Conservation (phyloP, 768 basidiomycete species). For the Rossbeevera mucosa region DNA sequence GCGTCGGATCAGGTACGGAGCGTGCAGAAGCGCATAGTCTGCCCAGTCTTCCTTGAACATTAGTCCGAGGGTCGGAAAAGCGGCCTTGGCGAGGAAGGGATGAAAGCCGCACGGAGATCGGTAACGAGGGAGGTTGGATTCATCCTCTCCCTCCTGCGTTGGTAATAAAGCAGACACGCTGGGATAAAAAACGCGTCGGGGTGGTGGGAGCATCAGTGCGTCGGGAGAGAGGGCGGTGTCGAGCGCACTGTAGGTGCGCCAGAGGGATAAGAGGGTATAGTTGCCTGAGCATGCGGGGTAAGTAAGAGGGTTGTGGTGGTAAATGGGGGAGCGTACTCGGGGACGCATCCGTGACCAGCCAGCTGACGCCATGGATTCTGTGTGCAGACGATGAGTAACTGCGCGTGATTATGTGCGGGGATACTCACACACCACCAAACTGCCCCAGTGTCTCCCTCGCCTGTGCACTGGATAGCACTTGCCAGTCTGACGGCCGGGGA, state of each 20-base stretch:
- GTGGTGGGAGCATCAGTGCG: conserved; percentile 52
- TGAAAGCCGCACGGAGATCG: conserved; percentile 65
- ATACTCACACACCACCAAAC: conserved; percentile 49
- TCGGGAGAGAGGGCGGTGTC: conserved; percentile 45
- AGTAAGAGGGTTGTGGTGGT: background rate
- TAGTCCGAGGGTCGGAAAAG: conserved; percentile 65
- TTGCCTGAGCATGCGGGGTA: conserved; percentile 39
- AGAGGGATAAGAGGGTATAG: conserved; percentile 70
- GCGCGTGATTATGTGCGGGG: conserved; percentile 8
- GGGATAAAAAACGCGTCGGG: conserved; percentile 73
- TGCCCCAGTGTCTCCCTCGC: conserved; percentile 47
- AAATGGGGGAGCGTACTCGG: conserved; percentile 40
- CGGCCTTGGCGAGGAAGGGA: conserved; percentile 63
- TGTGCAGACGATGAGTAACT: background rate
- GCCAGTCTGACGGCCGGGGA: conserved; percentile 53
- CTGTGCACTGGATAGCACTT: conserved; percentile 47
- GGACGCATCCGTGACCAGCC: conserved; percentile 52
- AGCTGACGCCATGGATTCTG: conserved; percentile 66
- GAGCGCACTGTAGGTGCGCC: conserved; percentile 69
- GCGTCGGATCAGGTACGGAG: conserved; percentile 72
- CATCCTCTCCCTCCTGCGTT: conserved; percentile 28
- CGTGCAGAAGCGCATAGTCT: conserved; percentile 62
- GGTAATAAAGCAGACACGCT: conserved; percentile 56
- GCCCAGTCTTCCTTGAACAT: conserved; percentile 74
- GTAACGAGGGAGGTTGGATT: conserved; percentile 30